Percentiles rank a stretch among this genome's conserved stretches.
Evolutionary conservation across 768 basidiomycete genomes (phyloP).

Genomic region (Dentipellis sp.): DNA sequence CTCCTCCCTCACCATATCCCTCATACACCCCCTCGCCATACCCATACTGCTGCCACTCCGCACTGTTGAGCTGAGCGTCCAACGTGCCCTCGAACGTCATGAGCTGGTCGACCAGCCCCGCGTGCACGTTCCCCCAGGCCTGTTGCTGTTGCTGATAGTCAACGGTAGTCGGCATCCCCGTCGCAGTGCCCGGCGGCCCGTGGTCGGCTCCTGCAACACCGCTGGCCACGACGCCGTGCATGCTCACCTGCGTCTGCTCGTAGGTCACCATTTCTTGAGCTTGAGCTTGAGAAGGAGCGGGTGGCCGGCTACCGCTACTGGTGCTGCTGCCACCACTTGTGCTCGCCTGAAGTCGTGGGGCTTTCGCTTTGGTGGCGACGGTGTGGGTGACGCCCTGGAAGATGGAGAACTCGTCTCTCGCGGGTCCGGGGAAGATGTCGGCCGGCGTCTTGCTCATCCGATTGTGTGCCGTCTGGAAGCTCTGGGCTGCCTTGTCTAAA

Average conservation of each 20-base stretch:
- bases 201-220: background rate
- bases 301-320: background rate
- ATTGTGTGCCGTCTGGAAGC: conserved; percentile 30
- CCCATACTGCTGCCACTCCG: background rate
- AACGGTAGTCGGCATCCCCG: background rate
- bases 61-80: conserved; percentile 20
- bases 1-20: background rate
- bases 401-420: conserved; percentile 61
- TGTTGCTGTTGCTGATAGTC: background rate
- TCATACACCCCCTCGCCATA: background rate
- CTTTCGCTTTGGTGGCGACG: conserved; percentile 35
- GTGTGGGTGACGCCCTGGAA: conserved; percentile 72
- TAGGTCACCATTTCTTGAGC: too few species aligned
- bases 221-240: conserved; percentile 11
- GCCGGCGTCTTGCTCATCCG: conserved; percentile 27
- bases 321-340: background rate
- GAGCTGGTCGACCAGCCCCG: conserved; percentile 24
- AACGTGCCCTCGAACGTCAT: conserved; percentile 20
- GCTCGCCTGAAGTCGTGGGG: background rate
- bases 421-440: conserved; percentile 52
- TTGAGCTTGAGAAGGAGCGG: too few species aligned
- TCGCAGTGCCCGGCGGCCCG: background rate
- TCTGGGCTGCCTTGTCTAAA: conserved; percentile 37
- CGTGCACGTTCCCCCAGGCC: conserved; percentile 15
- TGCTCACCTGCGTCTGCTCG: background rate